Evolutionary conservation across 108 stramenopile species (phyloP).

Genomic region (Parietichytrium sp.): DNA sequence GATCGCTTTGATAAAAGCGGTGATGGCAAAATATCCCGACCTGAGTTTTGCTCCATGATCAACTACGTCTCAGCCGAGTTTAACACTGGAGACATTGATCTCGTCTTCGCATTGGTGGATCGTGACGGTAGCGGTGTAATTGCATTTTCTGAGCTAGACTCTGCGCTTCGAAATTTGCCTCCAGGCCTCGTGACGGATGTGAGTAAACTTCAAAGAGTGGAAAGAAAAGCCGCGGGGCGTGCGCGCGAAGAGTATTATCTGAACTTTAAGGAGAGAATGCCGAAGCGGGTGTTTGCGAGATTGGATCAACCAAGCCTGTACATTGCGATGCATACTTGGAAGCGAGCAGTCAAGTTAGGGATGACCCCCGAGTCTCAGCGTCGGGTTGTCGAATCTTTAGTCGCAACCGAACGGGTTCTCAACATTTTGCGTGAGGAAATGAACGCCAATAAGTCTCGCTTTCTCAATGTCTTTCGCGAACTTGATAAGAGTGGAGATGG

Average conservation of each 20-base stretch:
- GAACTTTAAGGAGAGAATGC: neutral
- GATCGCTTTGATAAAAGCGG: neutral
- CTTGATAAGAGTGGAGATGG: neutral
- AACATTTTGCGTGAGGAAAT: neutral
- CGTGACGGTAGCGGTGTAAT: neutral
- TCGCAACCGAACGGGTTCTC: neutral
- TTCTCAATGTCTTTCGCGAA: neutral
- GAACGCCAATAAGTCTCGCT: neutral
- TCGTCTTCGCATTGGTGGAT: neutral
- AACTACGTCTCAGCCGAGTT: neutral
- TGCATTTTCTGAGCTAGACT: constrained; percentile 11
- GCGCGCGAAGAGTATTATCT: neutral
- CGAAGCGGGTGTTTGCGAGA: neutral
- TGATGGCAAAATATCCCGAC: neutral
- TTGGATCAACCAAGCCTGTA: neutral
- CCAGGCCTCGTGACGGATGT: neutral
- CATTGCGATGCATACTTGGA: neutral
- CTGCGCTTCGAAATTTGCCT: neutral
- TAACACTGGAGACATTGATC: neutral
- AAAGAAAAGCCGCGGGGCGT: neutral
- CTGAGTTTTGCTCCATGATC: neutral
- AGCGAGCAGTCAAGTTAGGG: neutral
- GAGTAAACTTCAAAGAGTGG: no score
- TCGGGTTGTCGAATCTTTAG: neutral
- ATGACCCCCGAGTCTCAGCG: neutral